Percentiles rank a stretch among this genome's conserved stretches.
phyloP scores from a whole-genome alignment of 345 rosid genomes.

The Mallotus nudiflorus region DNA sequence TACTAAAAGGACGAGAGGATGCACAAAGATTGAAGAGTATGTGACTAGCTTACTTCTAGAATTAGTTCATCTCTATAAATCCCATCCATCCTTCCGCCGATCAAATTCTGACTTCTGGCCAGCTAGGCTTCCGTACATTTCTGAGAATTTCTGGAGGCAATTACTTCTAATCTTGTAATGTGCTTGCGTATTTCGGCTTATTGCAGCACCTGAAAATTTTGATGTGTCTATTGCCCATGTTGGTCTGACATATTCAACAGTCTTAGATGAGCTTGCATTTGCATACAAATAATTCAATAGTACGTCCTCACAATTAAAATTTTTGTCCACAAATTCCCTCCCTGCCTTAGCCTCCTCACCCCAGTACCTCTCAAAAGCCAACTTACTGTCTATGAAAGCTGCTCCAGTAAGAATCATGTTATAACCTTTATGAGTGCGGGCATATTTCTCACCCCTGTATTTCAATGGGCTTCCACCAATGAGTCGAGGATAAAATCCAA shows the following conservation, averaged over 20 bases:
- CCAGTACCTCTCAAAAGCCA: constrained; percentile 73
- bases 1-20: constrained; percentile 3
- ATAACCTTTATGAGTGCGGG: constrained; percentile 67
- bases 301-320: constrained; percentile 89
- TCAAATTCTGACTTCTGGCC: constrained; percentile 61
- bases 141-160: constrained; percentile 61
- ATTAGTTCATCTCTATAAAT: constrained; percentile 45
- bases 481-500: constrained; percentile 88
- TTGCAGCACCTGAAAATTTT: constrained; percentile 77
- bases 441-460: constrained; percentile 78
- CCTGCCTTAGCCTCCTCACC: constrained; percentile 59
- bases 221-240: constrained; percentile 86
- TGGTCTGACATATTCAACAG: constrained; percentile 88
- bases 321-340: constrained; percentile 60
- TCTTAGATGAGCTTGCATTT: constrained; percentile 56
- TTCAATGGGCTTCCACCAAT: constrained; percentile 51
- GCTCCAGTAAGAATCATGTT: constrained; percentile 97
- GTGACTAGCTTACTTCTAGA: background rate
- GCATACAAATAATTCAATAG: constrained; percentile 79
- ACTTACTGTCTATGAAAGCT: constrained; percentile 64
- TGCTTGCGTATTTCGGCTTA: constrained; percentile 67
- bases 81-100: constrained; percentile 86
- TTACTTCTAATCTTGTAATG: constrained; percentile 74
- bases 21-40: constrained; percentile 3
- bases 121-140: constrained; percentile 67